These are phyloP conservation scores for Bimuria novae-zelandiae DNA, from an alignment of 2,329 filamentous ascomycete genomes.

Conservation along the genomic window DNA sequence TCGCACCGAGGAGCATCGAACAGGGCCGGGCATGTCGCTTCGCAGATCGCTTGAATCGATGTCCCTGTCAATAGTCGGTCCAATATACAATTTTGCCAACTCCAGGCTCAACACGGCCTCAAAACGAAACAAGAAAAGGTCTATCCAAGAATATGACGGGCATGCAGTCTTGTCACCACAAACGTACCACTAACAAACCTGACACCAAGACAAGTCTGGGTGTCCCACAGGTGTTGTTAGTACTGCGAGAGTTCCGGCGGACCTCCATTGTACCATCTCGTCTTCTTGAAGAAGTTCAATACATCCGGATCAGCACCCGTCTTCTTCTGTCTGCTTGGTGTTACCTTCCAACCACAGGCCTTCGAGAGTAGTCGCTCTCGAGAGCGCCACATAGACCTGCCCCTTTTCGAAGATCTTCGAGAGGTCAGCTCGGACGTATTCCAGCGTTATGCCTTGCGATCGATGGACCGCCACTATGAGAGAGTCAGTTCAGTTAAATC, in stretches of 20 bases:
- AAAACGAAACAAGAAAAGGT: too few relatives aligned
- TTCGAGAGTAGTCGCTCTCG: not conserved
- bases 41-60: too few relatives aligned
- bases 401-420: conserved; percentile 58
- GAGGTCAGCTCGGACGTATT: conserved; percentile 62
- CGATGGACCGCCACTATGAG: conserved; percentile 1
- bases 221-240: too few relatives aligned
- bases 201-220: too few relatives aligned
- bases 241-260: not conserved
- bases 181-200: too few relatives aligned
- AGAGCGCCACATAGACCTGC: conserved; percentile 63
- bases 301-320: not conserved
- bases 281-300: not conserved
- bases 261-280: not conserved
- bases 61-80: too few relatives aligned
- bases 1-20: too few relatives aligned
- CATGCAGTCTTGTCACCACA: too few relatives aligned
- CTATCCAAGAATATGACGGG: not conserved
- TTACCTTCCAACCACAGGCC: not conserved
- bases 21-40: too few relatives aligned
- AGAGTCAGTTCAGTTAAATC: not conserved
- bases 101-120: too few relatives aligned
- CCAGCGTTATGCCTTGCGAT: conserved; percentile 63
- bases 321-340: not conserved
- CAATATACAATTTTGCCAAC: too few relatives aligned